Base-by-base conservation (phyloP, 2,329 filamentous ascomycete species). In the Pyrenophora graminea region DNA sequence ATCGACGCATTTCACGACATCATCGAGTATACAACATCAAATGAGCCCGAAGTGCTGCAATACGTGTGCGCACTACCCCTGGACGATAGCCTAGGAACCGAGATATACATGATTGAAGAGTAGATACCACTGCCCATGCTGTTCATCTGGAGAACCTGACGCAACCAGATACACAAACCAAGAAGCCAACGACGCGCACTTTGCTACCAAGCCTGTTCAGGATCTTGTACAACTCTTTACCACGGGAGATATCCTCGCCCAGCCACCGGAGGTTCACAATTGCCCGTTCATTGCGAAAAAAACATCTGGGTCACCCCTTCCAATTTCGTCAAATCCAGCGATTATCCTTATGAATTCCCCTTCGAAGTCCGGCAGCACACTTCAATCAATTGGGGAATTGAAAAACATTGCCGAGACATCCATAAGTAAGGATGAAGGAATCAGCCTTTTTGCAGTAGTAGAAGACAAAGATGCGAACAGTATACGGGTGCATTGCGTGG, bases 41-140 rank as follows among this genome's bases (percentile, higher is more conserved):
- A 68, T 12, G 63, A 68, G 41, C 62, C 64, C 0, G 56, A 58
- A 6, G 61, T 68, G 8, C 39, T 63, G 7, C 56, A 63, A 41
- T 65, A 67, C 51, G 51, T 64, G 5, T 63, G 61, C 34, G 54
- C 63, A 3, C 17, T 68, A 10, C 62, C 62, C 1, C 10, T 56
- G 0, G 52, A 64, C 7, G 64, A 66, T 39, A 47, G 19, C 0
- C 25, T 27, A 3, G 41, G 44, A 3, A 66, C 51, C 2, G 62
- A 61, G 7, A 45, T 68, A 12, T 68, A 66, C 36, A 66, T 66
- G 62, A 63, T 68, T 25, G 64, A 66, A 49, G 63, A 66, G 48
- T 51, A 10, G 3, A 6, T 4, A 10, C 1, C 13, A 17, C 12
- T 18, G 27, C 10, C 9, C 8, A 30, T 8, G 9, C 6, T 19